Evolutionary conservation across 495 filamentous ascomycete species (phyloP).

Genomic region (Aspergillus affinis): DNA sequence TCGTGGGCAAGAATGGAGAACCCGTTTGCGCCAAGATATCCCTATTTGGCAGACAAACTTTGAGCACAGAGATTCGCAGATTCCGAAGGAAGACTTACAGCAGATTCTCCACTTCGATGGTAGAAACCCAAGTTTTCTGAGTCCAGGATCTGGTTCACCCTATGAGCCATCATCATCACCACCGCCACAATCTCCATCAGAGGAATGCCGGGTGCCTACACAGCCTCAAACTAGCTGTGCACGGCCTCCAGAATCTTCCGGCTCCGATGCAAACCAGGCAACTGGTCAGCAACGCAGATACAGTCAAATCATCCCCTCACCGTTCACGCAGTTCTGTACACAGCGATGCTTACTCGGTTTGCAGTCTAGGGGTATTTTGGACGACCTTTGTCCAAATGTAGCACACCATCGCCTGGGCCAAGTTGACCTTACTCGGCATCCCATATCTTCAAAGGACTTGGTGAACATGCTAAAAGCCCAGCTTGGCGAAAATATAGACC

Average conservation of each 20-base stretch:
- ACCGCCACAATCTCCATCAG: slow-evolving; percentile 14
- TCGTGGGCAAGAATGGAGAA: slow-evolving; percentile 33
- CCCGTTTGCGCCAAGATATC: slow-evolving; percentile 17
- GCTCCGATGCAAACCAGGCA: slow-evolving; percentile 25
- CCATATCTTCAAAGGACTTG: slow-evolving; percentile 16
- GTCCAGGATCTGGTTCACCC: slow-evolving; percentile 9
- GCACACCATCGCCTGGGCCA: slow-evolving; percentile 24
- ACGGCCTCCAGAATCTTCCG: slow-evolving; percentile 19
- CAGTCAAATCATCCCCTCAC: slow-evolving; percentile 23
- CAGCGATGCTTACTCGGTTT: slow-evolving; percentile 47
- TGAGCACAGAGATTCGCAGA: slow-evolving; percentile 21
- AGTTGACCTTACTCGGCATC: slow-evolving; percentile 15
- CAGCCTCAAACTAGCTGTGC: no score
- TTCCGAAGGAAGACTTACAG: slow-evolving; percentile 15
- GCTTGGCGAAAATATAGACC: slow-evolving; percentile 23
- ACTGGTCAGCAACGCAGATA: slow-evolving; percentile 26
- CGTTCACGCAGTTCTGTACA: slow-evolving; percentile 38
- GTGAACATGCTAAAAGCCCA: slow-evolving; percentile 18
- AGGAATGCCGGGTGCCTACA: slow-evolving; percentile 14
- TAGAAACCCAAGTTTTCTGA: neutral
- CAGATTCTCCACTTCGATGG: slow-evolving; percentile 10
- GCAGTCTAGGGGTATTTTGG: slow-evolving; percentile 30
- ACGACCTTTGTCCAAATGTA: slow-evolving; percentile 43
- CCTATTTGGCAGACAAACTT: slow-evolving; percentile 25
- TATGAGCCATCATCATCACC: slow-evolving; percentile 23